A percentile compares a stretch with the other conserved stretches of the same genome.
phyloP scores from a whole-genome alignment of 345 rosid species.

The Tarenaya hassleriana region DNA sequence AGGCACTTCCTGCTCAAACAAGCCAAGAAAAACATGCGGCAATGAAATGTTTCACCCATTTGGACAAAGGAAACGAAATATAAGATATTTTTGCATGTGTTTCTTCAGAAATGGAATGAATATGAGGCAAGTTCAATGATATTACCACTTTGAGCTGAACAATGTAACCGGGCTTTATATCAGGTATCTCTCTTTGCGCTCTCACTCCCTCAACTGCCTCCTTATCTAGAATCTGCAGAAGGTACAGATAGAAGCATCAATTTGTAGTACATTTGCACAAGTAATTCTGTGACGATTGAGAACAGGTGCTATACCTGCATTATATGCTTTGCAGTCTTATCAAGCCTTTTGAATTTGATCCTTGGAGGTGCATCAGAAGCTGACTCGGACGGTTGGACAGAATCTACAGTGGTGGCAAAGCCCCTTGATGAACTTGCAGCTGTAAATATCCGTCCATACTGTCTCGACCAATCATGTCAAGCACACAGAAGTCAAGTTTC shows the following conservation, averaged over 20 bases:
- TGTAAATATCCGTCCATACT: slow-evolving; percentile 10
- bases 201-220: slow-evolving; percentile 69
- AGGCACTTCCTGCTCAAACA: slow-evolving; percentile 58
- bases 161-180: slow-evolving; percentile 73
- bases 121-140: background rate
- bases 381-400: slow-evolving; percentile 33
- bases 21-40: slow-evolving; percentile 6
- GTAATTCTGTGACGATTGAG: slow-evolving; percentile 4
- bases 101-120: too few relatives aligned
- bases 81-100: background rate
- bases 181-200: slow-evolving; percentile 43
- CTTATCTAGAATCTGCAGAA: slow-evolving; percentile 61
- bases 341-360: slow-evolving; percentile 86
- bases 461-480: slow-evolving; percentile 18
- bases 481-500: background rate
- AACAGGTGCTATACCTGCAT: slow-evolving; percentile 51
- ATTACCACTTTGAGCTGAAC: slow-evolving; percentile 74
- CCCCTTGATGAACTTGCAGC: slow-evolving; percentile 25
- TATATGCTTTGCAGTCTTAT: slow-evolving; percentile 77
- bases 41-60: slow-evolving; percentile 4
- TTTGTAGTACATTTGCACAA: slow-evolving; percentile 16
- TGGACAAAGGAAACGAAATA: background rate
- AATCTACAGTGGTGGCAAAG: slow-evolving; percentile 37
- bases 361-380: slow-evolving; percentile 42
- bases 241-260: slow-evolving; percentile 4